Evolutionary conservation across 306 rosid species (phyloP).

Genomic region (Abrus precatorius): DNA sequence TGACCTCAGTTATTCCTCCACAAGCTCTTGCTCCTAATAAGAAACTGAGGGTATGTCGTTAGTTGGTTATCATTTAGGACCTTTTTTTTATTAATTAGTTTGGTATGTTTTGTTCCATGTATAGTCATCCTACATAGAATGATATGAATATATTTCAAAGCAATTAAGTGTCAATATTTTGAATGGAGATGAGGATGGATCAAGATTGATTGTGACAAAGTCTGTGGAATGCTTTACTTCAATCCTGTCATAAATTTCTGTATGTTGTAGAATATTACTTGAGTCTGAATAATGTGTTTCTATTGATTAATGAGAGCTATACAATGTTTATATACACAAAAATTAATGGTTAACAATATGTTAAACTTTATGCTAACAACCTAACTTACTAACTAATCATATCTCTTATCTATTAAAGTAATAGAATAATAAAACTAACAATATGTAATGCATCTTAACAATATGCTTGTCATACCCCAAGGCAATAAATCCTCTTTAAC

Average conservation of each 20-base stretch:
- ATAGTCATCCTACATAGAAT: constrained; percentile 34
- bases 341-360: no score
- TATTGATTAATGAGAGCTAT: no score
- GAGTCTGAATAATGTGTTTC: no score
- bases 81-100: background rate
- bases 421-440: no score
- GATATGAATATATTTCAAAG: constrained; percentile 39
- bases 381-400: no score
- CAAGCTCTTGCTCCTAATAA: constrained; percentile 88
- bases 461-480: constrained; percentile 21
- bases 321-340: no score
- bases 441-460: no score
- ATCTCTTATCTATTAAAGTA: no score
- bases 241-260: constrained; percentile 36
- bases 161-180: constrained; percentile 32
- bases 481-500: constrained; percentile 33
- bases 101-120: constrained; percentile 17
- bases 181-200: constrained; percentile 26
- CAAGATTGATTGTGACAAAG: constrained; percentile 12
- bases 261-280: constrained; percentile 6
- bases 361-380: no score
- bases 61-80: constrained; percentile 37
- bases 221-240: constrained; percentile 35
- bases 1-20: constrained; percentile 93
- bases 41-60: constrained; percentile 87